Conservation (phyloP, 495 filamentous ascomycete species). For the Trichoderma parareesei region DNA sequence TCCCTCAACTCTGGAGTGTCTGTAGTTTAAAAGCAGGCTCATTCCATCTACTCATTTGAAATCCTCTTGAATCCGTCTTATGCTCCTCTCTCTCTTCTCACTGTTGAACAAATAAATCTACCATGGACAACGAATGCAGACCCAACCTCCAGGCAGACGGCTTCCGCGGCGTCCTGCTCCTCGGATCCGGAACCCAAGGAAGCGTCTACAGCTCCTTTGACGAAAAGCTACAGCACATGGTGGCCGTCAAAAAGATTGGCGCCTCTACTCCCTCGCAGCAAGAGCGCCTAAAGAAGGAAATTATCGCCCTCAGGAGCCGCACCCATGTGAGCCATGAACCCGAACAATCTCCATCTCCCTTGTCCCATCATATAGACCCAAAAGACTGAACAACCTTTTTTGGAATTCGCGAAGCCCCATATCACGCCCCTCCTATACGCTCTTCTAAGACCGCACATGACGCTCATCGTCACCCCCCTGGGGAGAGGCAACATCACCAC, state of each 20-base stretch:
- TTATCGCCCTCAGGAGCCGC: neutral
- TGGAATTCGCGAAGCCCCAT: neutral
- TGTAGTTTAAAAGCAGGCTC: no score
- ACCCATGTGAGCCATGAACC: neutral
- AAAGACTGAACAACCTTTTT: neutral
- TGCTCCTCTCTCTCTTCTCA: neutral
- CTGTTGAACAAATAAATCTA: neutral
- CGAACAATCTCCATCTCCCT: neutral
- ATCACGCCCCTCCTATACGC: neutral
- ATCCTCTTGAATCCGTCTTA: neutral
- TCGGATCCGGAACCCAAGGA: neutral
- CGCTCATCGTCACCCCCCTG: neutral
- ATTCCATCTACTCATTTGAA: neutral
- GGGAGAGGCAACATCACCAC: neutral
- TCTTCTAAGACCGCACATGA: neutral
- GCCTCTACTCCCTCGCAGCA: neutral
- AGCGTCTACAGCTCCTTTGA: neutral
- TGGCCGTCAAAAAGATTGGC: neutral
- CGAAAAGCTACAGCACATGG: neutral
- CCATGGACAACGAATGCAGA: neutral
- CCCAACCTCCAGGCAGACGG: neutral
- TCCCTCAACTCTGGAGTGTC: no score
- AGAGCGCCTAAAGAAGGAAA: neutral
- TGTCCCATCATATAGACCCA: neutral
- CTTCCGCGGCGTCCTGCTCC: neutral